phyloP scores from a whole-genome alignment of 257 asterid species.

The Fraxinus pennsylvanica region DNA sequence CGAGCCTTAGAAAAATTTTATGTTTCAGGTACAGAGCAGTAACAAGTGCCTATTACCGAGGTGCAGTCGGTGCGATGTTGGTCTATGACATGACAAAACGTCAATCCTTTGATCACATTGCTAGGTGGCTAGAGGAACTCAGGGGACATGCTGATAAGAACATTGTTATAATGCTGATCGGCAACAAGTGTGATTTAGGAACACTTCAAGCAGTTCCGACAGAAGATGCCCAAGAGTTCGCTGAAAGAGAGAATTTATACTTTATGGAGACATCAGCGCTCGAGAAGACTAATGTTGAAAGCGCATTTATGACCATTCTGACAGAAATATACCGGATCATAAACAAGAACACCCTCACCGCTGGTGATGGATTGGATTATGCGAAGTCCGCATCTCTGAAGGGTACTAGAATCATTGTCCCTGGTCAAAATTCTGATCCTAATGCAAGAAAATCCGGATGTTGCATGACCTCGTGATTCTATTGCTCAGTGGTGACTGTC shows the following conservation, averaged over 20 bases:
- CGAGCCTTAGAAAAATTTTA: background rate
- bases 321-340: constrained; percentile 61
- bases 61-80: constrained; percentile 93
- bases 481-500: constrained; percentile 20
- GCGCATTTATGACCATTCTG: constrained; percentile 63
- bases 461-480: constrained; percentile 45
- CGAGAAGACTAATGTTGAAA: constrained; percentile 73
- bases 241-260: constrained; percentile 77
- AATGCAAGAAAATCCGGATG: constrained; percentile 59
- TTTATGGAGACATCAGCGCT: constrained; percentile 94
- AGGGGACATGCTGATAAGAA: constrained; percentile 83
- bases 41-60: constrained; percentile 87
- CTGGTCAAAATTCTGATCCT: constrained; percentile 47
- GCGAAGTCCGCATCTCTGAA: constrained; percentile 51
- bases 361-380: constrained; percentile 38
- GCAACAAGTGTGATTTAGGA: constrained; percentile 75
- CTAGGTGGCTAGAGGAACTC: constrained; percentile 85
- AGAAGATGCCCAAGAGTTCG: constrained; percentile 89
- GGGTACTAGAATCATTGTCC: constrained; percentile 64
- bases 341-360: constrained; percentile 64
- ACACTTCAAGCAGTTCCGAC: constrained; percentile 74
- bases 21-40: constrained; percentile 76
- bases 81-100: constrained; percentile 83
- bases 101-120: constrained; percentile 88
- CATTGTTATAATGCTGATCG: constrained; percentile 81